Evolutionary conservation across 208 protist genomes (phyloP).

Genomic region (Balamuthia mandrillaris): DNA sequence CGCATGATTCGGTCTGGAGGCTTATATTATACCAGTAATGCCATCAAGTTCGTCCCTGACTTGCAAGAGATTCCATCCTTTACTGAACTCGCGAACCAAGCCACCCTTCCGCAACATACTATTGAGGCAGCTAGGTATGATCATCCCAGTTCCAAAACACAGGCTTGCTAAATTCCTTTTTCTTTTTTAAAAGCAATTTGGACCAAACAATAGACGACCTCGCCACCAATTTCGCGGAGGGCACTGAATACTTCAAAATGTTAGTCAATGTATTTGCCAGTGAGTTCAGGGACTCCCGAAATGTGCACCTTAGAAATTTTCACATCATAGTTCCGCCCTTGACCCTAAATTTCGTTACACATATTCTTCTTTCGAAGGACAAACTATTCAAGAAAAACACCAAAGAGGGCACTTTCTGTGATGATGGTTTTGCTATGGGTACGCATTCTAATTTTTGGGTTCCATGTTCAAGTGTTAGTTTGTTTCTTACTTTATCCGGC

Average conservation of each 20-base stretch:
- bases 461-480: constrained; percentile 4
- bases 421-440: constrained; percentile 95
- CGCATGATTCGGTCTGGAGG: constrained; percentile 83
- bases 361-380: constrained; percentile 89
- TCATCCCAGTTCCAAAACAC: no score
- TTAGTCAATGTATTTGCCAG: constrained; percentile 85
- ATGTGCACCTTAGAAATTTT: constrained; percentile 86
- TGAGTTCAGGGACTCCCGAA: constrained; percentile 65
- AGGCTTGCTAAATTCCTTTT: no score
- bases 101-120: constrained; percentile 50
- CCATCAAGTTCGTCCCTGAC: constrained; percentile 85
- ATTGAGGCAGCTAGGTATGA: constrained; percentile 67
- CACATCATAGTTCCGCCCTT: constrained; percentile 92
- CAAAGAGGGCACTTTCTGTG: constrained; percentile 76
- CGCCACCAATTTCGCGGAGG: constrained; percentile 82
- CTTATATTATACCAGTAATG: constrained; percentile 80
- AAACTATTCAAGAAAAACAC: constrained; percentile 80
- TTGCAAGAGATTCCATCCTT: constrained; percentile 72
- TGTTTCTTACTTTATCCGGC: neutral
- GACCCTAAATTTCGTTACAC: constrained; percentile 86
- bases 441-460: neutral
- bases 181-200: no score
- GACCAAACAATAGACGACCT: constrained; percentile 79
- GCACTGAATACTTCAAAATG: constrained; percentile 91
- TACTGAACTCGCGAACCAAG: constrained; percentile 59